Conservation (phyloP, 1,139 yeast species). For the Scheffersomyces lignicola region DNA sequence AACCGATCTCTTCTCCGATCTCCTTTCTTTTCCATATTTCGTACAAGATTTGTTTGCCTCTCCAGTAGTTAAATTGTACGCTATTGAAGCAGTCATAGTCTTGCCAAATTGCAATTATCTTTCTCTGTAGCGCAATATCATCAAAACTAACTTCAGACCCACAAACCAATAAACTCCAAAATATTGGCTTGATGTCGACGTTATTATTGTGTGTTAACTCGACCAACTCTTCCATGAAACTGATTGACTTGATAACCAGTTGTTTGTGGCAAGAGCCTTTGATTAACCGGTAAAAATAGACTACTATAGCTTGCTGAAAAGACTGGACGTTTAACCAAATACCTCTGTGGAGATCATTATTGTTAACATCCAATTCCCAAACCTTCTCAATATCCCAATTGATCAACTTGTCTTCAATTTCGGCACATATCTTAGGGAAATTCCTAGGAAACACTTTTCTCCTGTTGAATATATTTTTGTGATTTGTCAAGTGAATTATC, state of each 20-base stretch:
- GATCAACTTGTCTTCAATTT: slow-evolving; percentile 48
- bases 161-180: slow-evolving; percentile 51
- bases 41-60: slow-evolving; percentile 52
- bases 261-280: slow-evolving; percentile 37
- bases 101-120: slow-evolving; percentile 33
- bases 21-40: slow-evolving; percentile 53
- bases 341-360: slow-evolving; percentile 33
- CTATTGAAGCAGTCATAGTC: slow-evolving; percentile 18
- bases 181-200: slow-evolving; percentile 31
- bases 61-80: slow-evolving; percentile 43
- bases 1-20: slow-evolving; percentile 42
- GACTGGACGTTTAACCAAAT: slow-evolving; percentile 37
- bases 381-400: slow-evolving; percentile 41
- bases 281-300: slow-evolving; percentile 47
- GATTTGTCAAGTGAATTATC: slow-evolving; percentile 50
- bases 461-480: slow-evolving; percentile 48
- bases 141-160: slow-evolving; percentile 36
- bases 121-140: slow-evolving; percentile 12
- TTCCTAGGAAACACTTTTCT: slow-evolving; percentile 51
- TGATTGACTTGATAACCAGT: slow-evolving; percentile 30
- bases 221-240: slow-evolving; percentile 31
- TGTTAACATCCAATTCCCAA: slow-evolving; percentile 36
- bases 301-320: slow-evolving; percentile 44
- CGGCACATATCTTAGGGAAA: slow-evolving; percentile 57
- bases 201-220: slow-evolving; percentile 13